Percentiles rank a stretch among this genome's conserved stretches.
These are phyloP conservation scores for Leonotis leonurus DNA, from an alignment of 257 asterid genomes.

Conservation along the genomic window DNA sequence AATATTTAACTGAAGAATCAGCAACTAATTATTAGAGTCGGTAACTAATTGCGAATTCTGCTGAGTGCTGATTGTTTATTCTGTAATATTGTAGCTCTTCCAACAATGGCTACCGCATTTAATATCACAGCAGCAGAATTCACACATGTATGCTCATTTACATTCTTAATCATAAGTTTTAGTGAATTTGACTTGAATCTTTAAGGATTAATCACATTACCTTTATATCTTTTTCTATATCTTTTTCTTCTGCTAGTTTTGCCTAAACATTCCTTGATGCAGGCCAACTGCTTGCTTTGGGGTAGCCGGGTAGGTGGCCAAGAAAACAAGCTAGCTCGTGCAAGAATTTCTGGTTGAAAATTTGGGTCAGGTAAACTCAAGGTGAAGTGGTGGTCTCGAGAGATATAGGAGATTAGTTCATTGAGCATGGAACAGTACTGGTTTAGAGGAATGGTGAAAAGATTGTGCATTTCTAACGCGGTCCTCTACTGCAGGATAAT, in stretches of 20 bases:
- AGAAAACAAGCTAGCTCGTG: neutral
- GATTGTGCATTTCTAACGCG: constrained; percentile 48
- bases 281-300: constrained; percentile 13
- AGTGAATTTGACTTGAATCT: too few relatives aligned
- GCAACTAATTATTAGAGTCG: too few relatives aligned
- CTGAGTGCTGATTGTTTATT: too few relatives aligned
- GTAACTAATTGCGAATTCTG: too few relatives aligned
- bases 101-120: constrained; percentile 52
- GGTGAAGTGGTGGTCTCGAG: constrained; percentile 10
- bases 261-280: constrained; percentile 11
- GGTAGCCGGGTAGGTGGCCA: constrained; percentile 9
- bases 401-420: constrained; percentile 12
- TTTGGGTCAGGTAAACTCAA: neutral
- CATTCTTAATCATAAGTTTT: neutral
- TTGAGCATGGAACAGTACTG: constrained; percentile 3
- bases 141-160: constrained; percentile 34
- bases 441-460: constrained; percentile 18
- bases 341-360: constrained; percentile 2
- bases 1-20: too few relatives aligned
- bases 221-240: too few relatives aligned
- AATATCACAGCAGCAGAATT: constrained; percentile 57
- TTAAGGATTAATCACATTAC: neutral
- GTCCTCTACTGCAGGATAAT: constrained; percentile 17
- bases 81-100: neutral
- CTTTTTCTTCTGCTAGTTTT: neutral